Evolutionary conservation across 805 yeast species (phyloP).

Genomic region (Metschnikowia shivogae): DNA sequence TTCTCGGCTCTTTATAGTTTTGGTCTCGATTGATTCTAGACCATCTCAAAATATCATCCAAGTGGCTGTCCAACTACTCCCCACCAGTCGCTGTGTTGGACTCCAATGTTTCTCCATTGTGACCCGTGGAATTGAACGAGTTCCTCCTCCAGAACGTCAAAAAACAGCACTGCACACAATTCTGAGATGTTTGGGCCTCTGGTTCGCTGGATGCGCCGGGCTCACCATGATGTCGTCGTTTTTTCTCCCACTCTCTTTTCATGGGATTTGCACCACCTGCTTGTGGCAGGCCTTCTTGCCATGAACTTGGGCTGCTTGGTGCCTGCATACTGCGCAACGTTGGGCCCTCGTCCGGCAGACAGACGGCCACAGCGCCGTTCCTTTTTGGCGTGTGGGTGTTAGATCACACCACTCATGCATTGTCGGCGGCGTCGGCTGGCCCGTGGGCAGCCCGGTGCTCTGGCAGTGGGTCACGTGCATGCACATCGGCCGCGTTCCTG

Average conservation of each 20-base stretch:
- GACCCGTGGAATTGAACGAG: slow-evolving; percentile 34
- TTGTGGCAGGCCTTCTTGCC: slow-evolving; percentile 29
- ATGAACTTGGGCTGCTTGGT: slow-evolving; percentile 32
- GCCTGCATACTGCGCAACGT: slow-evolving; percentile 35
- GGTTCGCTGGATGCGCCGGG: slow-evolving; percentile 40
- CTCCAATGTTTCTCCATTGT: slow-evolving; percentile 17
- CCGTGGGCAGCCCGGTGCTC: slow-evolving; percentile 36
- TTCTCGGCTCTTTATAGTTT: too few species aligned
- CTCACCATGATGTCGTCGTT: slow-evolving; percentile 36
- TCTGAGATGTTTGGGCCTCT: slow-evolving; percentile 31
- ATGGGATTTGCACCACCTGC: slow-evolving; percentile 23
- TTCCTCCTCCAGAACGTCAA: slow-evolving; percentile 25
- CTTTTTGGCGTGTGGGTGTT: slow-evolving; percentile 35
- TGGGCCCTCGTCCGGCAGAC: slow-evolving; percentile 38
- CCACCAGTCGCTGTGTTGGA: slow-evolving; percentile 2
- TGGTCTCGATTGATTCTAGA: background rate
- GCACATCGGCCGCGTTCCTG: slow-evolving; percentile 16
- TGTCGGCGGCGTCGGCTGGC: slow-evolving; percentile 36
- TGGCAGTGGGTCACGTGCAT: slow-evolving; percentile 19
- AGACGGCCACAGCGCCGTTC: slow-evolving; percentile 35
- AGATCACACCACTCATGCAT: slow-evolving; percentile 28
- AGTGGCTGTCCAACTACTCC: too few species aligned
- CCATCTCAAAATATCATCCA: background rate
- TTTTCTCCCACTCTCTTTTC: slow-evolving; percentile 31
- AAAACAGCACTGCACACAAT: slow-evolving; percentile 18